Evolutionary conservation across 2,329 filamentous ascomycete genomes (phyloP).

Genomic region (Sclerotiophoma versabilis): DNA sequence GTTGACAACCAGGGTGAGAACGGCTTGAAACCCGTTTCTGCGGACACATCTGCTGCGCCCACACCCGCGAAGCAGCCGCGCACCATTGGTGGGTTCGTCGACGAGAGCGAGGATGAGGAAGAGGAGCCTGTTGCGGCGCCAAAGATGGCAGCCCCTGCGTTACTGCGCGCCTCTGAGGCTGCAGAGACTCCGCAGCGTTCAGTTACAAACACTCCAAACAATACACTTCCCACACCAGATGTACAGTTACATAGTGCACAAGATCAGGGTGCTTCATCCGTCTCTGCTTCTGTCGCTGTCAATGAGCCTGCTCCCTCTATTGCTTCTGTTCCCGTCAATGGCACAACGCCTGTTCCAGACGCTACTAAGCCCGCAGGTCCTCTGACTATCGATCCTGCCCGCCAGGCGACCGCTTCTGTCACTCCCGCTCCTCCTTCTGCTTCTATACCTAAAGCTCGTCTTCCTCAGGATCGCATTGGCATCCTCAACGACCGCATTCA

Average conservation of each 20-base stretch:
- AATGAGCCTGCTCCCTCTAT: conserved; percentile 57
- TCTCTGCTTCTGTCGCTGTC: conserved; percentile 49
- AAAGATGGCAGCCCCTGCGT: conserved; percentile 56
- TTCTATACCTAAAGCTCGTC: conserved; percentile 57
- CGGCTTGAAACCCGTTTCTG: conserved; percentile 32
- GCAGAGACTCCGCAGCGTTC: conserved; percentile 61
- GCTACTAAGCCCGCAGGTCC: conserved; percentile 45
- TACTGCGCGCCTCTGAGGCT: conserved; percentile 58
- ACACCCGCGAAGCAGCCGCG: conserved; percentile 54
- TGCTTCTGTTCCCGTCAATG: conserved; percentile 59
- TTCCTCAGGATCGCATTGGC: conserved; percentile 76
- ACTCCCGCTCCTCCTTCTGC: conserved; percentile 39
- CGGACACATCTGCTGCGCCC: conserved; percentile 39
- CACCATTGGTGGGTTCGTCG: conserved; percentile 67
- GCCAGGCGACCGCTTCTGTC: conserved; percentile 51
- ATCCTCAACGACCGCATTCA: conserved; percentile 89
- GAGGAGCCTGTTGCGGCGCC: conserved; percentile 57
- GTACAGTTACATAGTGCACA: conserved; percentile 67
- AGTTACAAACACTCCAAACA: conserved; percentile 63
- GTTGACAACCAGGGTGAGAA: conserved; percentile 29
- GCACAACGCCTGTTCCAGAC: conserved; percentile 48
- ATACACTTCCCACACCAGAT: conserved; percentile 63
- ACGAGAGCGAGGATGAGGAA: conserved; percentile 68
- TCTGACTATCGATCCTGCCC: conserved; percentile 41
- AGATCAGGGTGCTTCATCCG: conserved; percentile 55